These are phyloP conservation scores for Chlorella sp. DNA, from an alignment of 139 green algal species.

Conservation along the genomic window DNA sequence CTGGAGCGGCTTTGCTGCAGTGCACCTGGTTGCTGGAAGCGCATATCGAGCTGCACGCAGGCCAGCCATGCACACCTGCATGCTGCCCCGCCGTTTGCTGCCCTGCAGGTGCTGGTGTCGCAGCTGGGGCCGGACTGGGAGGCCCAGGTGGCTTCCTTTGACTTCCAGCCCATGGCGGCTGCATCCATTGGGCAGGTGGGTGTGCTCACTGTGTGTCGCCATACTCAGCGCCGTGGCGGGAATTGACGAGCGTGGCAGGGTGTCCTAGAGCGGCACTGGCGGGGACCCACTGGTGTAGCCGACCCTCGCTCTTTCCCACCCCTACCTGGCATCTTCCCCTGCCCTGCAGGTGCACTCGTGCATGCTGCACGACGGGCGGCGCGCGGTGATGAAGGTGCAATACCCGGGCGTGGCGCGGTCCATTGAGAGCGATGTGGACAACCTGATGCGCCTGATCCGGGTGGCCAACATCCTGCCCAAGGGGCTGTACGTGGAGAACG, in stretches of 20 bases:
- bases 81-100: neutral
- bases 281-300: no score
- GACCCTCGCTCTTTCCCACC: no score
- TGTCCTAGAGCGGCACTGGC: no score
- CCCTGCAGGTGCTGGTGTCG: conserved; percentile 51
- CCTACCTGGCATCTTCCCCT: neutral
- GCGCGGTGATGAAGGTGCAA: conserved; percentile 90
- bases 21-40: no score
- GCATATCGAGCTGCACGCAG: no score
- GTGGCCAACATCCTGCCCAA: conserved; percentile 89
- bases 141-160: conserved; percentile 74
- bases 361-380: conserved; percentile 74
- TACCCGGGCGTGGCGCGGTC: conserved; percentile 92
- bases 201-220: no score
- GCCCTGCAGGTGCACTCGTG: conserved; percentile 82
- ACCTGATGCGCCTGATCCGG: conserved; percentile 90
- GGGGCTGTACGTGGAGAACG: conserved; percentile 90
- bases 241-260: neutral
- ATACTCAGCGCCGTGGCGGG: neutral
- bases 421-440: conserved; percentile 96
- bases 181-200: conserved; percentile 87
- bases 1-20: no score
- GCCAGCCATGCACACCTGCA: no score
- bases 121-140: conserved; percentile 87
- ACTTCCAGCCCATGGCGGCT: conserved; percentile 85